A percentile compares a stretch with the other conserved stretches of the same genome.
Conservation (phyloP, 1,284 basidiomycete species). For the Rhodotorula sp. region DNA sequence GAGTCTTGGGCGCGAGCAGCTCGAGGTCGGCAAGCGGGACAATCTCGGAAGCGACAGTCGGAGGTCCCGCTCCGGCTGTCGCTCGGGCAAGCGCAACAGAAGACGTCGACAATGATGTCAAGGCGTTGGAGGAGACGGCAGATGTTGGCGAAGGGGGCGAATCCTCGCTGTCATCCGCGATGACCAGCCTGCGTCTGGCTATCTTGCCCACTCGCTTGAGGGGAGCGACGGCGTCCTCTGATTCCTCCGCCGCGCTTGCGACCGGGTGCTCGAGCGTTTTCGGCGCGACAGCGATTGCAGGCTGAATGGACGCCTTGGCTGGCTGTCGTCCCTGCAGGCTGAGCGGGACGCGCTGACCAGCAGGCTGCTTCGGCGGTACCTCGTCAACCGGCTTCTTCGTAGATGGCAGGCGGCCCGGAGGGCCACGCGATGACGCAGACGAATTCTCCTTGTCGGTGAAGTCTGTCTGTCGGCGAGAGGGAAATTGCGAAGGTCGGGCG, state of each 20-base stretch:
- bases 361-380: too few relatives aligned
- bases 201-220: background rate
- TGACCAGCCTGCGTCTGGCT: background rate
- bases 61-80: too few relatives aligned
- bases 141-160: background rate
- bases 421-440: too few relatives aligned
- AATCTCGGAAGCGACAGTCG: too few relatives aligned
- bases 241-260: background rate
- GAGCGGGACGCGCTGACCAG: too few relatives aligned
- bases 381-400: background rate
- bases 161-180: background rate
- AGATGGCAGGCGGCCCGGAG: background rate
- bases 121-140: too few relatives aligned
- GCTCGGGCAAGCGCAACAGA: too few relatives aligned
- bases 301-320: background rate
- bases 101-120: too few relatives aligned
- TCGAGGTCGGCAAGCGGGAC: background rate
- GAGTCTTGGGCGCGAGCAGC: background rate
- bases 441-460: conserved; percentile 5
- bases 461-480: too few relatives aligned
- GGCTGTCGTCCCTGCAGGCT: background rate
- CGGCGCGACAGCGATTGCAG: background rate
- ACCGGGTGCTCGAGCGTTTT: background rate
- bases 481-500: background rate
- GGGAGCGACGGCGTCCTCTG: background rate